Base-by-base conservation (phyloP, 106 monocot species). In the Dioscorea zingiberensis region DNA sequence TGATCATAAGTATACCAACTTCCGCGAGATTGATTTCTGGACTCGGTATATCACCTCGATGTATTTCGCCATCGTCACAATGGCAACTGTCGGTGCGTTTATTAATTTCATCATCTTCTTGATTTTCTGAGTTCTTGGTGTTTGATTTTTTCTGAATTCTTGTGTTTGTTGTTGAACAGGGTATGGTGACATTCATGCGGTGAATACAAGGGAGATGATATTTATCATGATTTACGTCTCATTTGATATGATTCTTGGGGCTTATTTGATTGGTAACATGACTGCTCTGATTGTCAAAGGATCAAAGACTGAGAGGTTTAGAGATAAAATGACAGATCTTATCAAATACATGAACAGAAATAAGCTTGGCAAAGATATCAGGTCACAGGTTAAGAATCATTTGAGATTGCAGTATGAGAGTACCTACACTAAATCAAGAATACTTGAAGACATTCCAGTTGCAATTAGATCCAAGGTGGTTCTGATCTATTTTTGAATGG, bases 251-350 rank as follows among this genome's bases (percentile, higher is more conserved):
- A 65, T 89, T 27, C 62, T 89, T 1, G 71, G 85, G 14, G 85
- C 85, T 2, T 89, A 89, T 69, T 68, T 89, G 59, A 85, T 89
- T 21, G 89, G 89, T 19, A 89, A 89, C 68, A 89, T 89, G 85
- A 89, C 85, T 46, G 85, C 89, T 58, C 27, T 89, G 29, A 89
- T 89, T 7, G 89, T 89, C 16, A 89, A 89, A 64, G 89, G 89
- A 15, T 89, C 89, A 0, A 81, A 79, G 54, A 89, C 89, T 2
- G 85, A 89, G 72, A 82, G 79, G 26, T 89, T 89, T 48, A 54
- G 89, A 9, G 85, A 89, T 64, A 84, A 77, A 59, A 89, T 89
- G 89, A 74, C 79, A 10, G 84, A 85, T 57, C 65, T 89, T 17
- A 82, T 73, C 27, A 81, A 71, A 46, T 82, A 89, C 49, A 89